Conservation (phyloP, 2,329 filamentous ascomycete genomes). For the Botrytis pseudocinerea region DNA sequence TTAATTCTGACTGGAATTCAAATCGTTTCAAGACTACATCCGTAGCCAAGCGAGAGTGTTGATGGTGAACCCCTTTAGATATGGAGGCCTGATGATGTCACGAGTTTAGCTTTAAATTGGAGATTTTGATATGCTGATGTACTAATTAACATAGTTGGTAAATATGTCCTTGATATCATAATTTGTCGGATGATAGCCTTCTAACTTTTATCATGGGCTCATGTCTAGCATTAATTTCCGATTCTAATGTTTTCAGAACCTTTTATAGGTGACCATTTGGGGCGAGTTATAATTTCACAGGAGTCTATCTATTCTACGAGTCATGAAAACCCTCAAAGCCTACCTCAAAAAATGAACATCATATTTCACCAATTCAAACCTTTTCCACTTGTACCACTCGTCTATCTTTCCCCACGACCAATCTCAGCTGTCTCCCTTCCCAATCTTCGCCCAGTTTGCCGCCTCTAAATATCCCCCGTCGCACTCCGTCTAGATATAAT, state of each 20-base stretch:
- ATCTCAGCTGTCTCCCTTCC: constrained; percentile 50
- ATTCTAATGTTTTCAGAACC: neutral
- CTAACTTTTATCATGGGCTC: neutral
- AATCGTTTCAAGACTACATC: neutral
- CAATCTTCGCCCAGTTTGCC: constrained; percentile 28
- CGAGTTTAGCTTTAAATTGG: neutral
- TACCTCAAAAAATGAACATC: neutral
- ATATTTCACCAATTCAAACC: constrained; percentile 27
- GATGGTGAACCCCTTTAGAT: neutral
- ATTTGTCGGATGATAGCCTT: neutral
- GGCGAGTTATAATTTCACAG: neutral
- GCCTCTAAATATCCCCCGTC: constrained; percentile 49
- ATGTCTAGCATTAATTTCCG: neutral
- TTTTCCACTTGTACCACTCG: constrained; percentile 44
- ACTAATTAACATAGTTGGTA: neutral
- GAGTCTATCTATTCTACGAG: neutral
- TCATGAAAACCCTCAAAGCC: neutral
- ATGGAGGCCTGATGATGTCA: neutral
- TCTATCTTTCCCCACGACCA: constrained; percentile 51
- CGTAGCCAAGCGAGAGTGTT: neutral
- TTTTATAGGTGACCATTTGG: neutral
- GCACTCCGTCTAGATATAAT: constrained; percentile 51
- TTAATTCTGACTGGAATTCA: neutral
- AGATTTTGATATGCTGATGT: neutral
- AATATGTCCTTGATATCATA: neutral